Evolutionary conservation across 2,329 filamentous ascomycete genomes (phyloP).

Genomic region (Fusarium sp.): DNA sequence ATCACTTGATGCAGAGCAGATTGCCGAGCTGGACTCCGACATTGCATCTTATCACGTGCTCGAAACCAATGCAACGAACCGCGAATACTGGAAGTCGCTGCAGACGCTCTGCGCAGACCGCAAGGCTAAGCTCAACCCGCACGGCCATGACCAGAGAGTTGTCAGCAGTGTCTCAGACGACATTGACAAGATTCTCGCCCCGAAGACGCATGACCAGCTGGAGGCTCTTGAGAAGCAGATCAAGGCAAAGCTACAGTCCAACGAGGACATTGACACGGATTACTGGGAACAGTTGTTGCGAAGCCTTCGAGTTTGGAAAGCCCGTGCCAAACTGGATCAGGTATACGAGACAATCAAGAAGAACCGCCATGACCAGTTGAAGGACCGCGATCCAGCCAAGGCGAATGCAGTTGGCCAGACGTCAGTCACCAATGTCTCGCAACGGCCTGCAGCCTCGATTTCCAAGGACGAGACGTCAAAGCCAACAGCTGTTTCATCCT

Average conservation of each 20-base stretch:
- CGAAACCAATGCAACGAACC: constrained; percentile 81
- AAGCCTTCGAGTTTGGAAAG: constrained; percentile 90
- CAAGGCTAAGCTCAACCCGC: constrained; percentile 72
- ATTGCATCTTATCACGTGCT: constrained; percentile 84
- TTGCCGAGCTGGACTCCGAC: constrained; percentile 83
- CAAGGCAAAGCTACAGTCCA: constrained; percentile 83
- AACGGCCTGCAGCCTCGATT: constrained; percentile 7
- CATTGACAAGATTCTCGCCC: constrained; percentile 86
- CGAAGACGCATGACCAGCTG: constrained; percentile 89
- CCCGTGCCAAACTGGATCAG: constrained; percentile 83
- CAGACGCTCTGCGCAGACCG: constrained; percentile 85
- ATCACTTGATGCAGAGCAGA: constrained; percentile 72
- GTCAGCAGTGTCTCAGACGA: constrained; percentile 86
- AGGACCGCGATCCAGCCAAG: constrained; percentile 75
- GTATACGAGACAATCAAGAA: constrained; percentile 82
- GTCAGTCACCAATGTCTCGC: constrained; percentile 6
- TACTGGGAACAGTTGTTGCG: constrained; percentile 96
- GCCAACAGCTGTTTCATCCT: constrained; percentile 30
- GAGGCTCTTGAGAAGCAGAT: constrained; percentile 89
- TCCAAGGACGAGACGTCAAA: constrained; percentile 19
- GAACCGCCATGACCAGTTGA: constrained; percentile 74
- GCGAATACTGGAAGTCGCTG: constrained; percentile 94
- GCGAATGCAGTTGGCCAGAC: constrained; percentile 55
- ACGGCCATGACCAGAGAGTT: constrained; percentile 75
- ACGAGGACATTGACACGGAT: constrained; percentile 94